These are phyloP conservation scores for Sporothrix brunneoviolacea DNA, from an alignment of 2,329 filamentous ascomycete genomes.

Conservation along the genomic window DNA sequence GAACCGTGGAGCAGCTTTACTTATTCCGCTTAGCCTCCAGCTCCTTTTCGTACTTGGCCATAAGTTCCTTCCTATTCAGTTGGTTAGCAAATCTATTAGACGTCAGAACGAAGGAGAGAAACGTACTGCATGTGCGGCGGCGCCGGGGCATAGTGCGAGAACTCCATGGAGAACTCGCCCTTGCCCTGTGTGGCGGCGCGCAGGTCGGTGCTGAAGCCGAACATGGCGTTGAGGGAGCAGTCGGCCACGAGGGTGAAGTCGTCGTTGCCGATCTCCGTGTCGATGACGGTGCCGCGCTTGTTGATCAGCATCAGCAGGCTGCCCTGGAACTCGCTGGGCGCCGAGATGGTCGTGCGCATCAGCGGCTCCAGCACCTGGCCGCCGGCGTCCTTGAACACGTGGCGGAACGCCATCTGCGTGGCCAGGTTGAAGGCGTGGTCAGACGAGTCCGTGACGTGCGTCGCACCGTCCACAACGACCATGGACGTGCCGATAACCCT, in stretches of 20 bases:
- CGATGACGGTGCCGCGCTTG: slow-evolving; percentile 91
- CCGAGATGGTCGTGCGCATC: slow-evolving; percentile 97
- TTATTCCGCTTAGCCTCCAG: slow-evolving; percentile 50
- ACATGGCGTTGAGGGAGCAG: slow-evolving; percentile 94
- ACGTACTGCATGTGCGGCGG: slow-evolving; percentile 83
- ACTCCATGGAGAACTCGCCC: slow-evolving; percentile 98
- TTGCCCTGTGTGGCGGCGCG: slow-evolving; percentile 94
- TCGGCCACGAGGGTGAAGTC: slow-evolving; percentile 91
- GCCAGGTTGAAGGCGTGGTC: slow-evolving; percentile 94
- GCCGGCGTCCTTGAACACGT: slow-evolving; percentile 74
- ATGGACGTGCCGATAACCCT: slow-evolving; percentile 83
- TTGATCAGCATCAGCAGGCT: slow-evolving; percentile 92
- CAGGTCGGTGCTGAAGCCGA: slow-evolving; percentile 88
- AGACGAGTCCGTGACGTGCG: slow-evolving; percentile 94
- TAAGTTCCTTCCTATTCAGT: slow-evolving; percentile 45
- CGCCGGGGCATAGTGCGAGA: slow-evolving; percentile 87
- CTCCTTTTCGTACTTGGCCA: slow-evolving; percentile 54
- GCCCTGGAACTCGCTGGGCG: slow-evolving; percentile 95
- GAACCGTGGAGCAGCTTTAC: slow-evolving; percentile 30
- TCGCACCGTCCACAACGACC: slow-evolving; percentile 93
- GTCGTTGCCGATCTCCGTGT: slow-evolving; percentile 88
- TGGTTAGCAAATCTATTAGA: slow-evolving; percentile 22
- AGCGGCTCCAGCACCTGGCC: slow-evolving; percentile 87
- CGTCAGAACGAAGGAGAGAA: slow-evolving; percentile 6
- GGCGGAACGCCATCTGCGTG: slow-evolving; percentile 93